Percentiles rank a stretch among this genome's conserved stretches.
Conservation (phyloP, 1,284 basidiomycete genomes). For the Cutaneotrichosporon sp. region DNA sequence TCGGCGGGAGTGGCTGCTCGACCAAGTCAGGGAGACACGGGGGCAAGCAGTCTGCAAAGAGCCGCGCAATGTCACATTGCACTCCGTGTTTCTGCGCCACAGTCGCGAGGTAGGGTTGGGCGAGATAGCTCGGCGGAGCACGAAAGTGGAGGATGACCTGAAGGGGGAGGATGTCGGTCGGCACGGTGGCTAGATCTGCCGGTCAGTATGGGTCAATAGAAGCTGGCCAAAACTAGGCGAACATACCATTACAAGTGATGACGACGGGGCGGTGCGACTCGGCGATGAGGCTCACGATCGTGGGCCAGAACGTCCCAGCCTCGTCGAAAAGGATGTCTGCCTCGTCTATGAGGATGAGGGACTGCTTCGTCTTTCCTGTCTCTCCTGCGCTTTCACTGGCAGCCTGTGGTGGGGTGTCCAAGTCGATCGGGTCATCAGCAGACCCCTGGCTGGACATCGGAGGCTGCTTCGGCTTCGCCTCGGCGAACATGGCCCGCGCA, state of each 20-base stretch:
- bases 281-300: constrained; percentile 70
- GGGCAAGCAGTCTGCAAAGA: constrained; percentile 35
- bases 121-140: constrained; percentile 58
- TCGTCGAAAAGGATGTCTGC: constrained; percentile 89
- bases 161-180: constrained; percentile 66
- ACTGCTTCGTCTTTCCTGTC: constrained; percentile 56
- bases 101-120: constrained; percentile 67
- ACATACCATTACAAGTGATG: constrained; percentile 89
- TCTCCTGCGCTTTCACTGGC: background rate
- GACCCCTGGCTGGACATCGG: constrained; percentile 18
- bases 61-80: constrained; percentile 24
- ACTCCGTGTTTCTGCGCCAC: constrained; percentile 44
- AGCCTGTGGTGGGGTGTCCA: too few relatives aligned
- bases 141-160: constrained; percentile 67
- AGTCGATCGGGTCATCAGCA: constrained; percentile 26
- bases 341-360: constrained; percentile 91
- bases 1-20: constrained; percentile 48
- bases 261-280: constrained; percentile 79
- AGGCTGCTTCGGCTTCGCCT: background rate
- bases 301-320: constrained; percentile 86
- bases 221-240: too few relatives aligned
- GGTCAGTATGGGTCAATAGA: constrained; percentile 2
- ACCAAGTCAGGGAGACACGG: constrained; percentile 6
- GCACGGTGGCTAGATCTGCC: constrained; percentile 70
- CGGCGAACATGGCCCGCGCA: constrained; percentile 8